These are phyloP conservation scores for Chlamydomonas schloesseri DNA, from an alignment of 139 green algal species.

Conservation along the genomic window DNA sequence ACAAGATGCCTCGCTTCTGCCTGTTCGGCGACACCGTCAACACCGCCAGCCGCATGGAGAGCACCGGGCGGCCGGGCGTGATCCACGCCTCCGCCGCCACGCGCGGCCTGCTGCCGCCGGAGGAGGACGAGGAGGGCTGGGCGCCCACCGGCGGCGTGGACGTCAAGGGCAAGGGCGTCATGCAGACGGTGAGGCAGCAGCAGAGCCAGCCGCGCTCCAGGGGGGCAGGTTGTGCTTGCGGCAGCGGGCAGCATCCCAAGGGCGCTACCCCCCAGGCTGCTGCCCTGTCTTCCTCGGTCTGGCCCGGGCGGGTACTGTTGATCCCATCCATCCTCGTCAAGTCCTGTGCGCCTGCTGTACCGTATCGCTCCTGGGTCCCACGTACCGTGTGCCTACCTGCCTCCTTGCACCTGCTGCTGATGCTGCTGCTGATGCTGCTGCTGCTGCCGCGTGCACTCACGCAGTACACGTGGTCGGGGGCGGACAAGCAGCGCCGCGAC, in stretches of 20 bases:
- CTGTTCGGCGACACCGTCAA: constrained; percentile 53
- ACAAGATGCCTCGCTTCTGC: constrained; percentile 48
- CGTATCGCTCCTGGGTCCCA: too few relatives aligned
- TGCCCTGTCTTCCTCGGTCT: not conserved
- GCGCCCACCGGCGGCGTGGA: constrained; percentile 9
- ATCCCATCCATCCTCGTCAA: too few relatives aligned
- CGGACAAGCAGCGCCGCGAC: not conserved
- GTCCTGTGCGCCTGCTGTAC: too few relatives aligned
- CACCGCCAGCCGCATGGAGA: constrained; percentile 55
- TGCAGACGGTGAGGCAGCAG: constrained; percentile 41
- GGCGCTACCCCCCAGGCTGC: not conserved
- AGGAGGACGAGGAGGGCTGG: not conserved
- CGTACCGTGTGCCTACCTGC: too few relatives aligned
- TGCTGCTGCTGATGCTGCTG: too few relatives aligned
- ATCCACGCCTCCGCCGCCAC: constrained; percentile 45
- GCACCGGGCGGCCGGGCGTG: constrained; percentile 43
- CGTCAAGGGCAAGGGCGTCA: constrained; percentile 60
- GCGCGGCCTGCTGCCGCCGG: not conserved
- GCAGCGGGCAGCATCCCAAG: not conserved
- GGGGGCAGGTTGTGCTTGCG: not conserved
- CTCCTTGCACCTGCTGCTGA: too few relatives aligned
- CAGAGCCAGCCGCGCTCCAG: too few relatives aligned
- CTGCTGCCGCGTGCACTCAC: too few relatives aligned
- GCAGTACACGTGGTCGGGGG: constrained; percentile 1
- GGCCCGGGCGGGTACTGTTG: too few relatives aligned